Base-by-base conservation (phyloP, 2,329 filamentous ascomycete species). In the Fusarium duplospermum region DNA sequence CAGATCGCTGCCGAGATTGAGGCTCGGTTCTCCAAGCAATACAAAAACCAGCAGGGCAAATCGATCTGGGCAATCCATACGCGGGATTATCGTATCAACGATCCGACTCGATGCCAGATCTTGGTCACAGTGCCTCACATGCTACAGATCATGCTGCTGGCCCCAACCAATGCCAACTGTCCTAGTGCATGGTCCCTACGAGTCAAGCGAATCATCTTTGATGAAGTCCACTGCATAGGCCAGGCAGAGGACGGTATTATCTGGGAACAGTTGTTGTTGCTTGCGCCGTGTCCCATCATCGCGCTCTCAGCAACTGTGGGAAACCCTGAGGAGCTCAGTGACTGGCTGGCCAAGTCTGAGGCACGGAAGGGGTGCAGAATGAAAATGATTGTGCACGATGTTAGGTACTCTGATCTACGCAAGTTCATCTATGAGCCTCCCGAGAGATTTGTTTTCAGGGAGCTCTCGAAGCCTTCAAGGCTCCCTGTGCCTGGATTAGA, bases 51-150 rank as follows among this genome's bases (percentile, higher is more conserved):
- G 40, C 85, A 84, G 6, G 90, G 89, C 1, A 91, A 91, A 75
- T 93, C 90, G 0, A 91, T 95, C 0, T 96, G 93, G 93, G 92
- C 90, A 0, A 94, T 96, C 57, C 91, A 95, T 76, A 95, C 93
- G 0, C 84, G 93, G 58, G 93, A 96, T 78, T 91, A 93, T 77
- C 86, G 92, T 6, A 90, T 95, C 80, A 94, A 95, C 81, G 93
- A 92, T 71, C 88, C 92, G 0, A 89, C 86, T 0, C 89, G 91
- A 3, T 95, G 93, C 76, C 93, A 96, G 77, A 87, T 96, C 4
- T 82, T 95, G 14, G 92, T 95, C 13, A 95, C 93, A 0, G 93
- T 95, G 0, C 93, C 93, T 0, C 91, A 94, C 77, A 91, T 96
- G 42, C 84, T 96, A 3, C 93, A 95, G 76, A 94, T 93, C 63